phyloP scores from a whole-genome alignment of 139 green algal genomes.

The Mychonastes homosphaera region DNA sequence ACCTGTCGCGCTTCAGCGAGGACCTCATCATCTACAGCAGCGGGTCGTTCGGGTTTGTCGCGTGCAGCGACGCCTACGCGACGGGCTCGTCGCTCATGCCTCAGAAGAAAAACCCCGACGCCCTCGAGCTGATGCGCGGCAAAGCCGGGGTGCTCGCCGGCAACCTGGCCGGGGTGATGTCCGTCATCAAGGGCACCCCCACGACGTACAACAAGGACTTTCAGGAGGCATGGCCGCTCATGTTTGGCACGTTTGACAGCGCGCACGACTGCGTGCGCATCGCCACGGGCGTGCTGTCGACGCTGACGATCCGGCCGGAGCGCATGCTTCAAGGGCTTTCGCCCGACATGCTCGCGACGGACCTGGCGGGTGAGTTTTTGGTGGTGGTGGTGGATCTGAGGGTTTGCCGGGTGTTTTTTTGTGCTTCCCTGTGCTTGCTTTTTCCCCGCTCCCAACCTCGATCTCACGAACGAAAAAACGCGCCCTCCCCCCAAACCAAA shows the following conservation, averaged over 20 bases:
- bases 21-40: constrained; percentile 96
- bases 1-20: constrained; percentile 85
- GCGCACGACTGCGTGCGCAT: constrained; percentile 82
- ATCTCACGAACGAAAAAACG: too few relatives aligned
- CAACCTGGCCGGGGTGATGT: constrained; percentile 78
- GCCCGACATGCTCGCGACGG: constrained; percentile 93
- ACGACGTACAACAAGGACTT: constrained; percentile 99
- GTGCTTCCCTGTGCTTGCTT: too few relatives aligned
- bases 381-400: too few relatives aligned
- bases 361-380: too few relatives aligned
- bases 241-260: constrained; percentile 95
- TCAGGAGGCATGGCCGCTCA: constrained; percentile 85
- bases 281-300: constrained; percentile 81
- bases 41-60: constrained; percentile 77
- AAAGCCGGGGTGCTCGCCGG: constrained; percentile 76
- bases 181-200: constrained; percentile 86
- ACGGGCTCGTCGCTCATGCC: constrained; percentile 95
- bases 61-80: constrained; percentile 87
- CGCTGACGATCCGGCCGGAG: constrained; percentile 77
- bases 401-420: too few relatives aligned
- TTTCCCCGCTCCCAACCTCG: too few relatives aligned
- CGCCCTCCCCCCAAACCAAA: too few relatives aligned
- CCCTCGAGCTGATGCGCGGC: constrained; percentile 86
- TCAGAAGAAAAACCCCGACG: constrained; percentile 99
- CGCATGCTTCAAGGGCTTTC: constrained; percentile 77